A percentile compares a stretch with the other conserved stretches of the same genome.
Conservation (phyloP, 257 asterid genomes). For the Solanum chaucha region DNA sequence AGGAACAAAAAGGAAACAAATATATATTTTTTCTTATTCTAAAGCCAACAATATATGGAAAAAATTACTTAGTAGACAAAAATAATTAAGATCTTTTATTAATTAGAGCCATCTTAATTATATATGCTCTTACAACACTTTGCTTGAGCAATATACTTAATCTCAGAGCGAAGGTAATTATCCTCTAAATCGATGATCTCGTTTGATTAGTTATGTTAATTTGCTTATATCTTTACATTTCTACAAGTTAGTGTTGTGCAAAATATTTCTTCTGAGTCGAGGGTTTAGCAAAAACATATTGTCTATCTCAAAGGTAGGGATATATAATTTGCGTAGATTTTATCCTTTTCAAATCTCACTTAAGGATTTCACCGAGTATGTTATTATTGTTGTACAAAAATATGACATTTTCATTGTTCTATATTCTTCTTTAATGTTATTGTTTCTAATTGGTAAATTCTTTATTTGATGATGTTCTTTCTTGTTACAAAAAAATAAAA, state of each 20-base stretch:
- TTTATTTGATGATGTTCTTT: not conserved
- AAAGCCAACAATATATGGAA: not conserved
- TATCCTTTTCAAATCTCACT: fast-evolving
- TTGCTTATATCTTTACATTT: not conserved
- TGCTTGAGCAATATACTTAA: not conserved
- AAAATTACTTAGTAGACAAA: not conserved
- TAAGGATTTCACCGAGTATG: not conserved
- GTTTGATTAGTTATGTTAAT: not conserved
- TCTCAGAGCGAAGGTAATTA: not conserved
- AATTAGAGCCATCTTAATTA: not conserved
- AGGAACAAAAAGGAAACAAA: not conserved
- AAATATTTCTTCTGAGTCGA: not conserved
- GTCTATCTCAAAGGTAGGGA: not conserved
- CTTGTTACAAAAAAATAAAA: not conserved
- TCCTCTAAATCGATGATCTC: not conserved
- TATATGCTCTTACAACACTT: not conserved
- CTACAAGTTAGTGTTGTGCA: not conserved
- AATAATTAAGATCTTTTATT: not conserved
- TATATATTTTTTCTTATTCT: not conserved
- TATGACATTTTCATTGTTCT: not conserved
- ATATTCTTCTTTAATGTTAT: not conserved
- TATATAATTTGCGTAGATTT: not conserved
- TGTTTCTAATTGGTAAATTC: not conserved
- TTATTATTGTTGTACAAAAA: not conserved
- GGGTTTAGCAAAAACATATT: no score